Conservation (phyloP, 2,329 filamentous ascomycete species). For the Endocalyx cinctus region DNA sequence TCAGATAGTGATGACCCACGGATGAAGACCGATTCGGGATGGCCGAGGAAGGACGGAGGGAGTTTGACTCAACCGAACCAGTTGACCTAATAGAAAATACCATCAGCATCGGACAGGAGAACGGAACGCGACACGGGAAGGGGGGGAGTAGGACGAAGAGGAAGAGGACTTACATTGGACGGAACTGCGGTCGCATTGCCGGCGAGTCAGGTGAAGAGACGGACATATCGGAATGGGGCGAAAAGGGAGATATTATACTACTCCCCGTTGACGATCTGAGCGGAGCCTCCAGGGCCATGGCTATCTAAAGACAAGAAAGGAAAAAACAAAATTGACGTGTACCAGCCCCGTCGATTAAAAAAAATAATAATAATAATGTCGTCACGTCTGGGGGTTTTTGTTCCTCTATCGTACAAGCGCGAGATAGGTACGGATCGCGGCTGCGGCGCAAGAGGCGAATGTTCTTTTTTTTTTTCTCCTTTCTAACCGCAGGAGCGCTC, state of each 20-base stretch:
- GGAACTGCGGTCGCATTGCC: conserved; percentile 42
- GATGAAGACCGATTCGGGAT: conserved; percentile 44
- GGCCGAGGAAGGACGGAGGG: conserved; percentile 48
- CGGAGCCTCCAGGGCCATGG: conserved; percentile 59
- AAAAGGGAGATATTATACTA: conserved; percentile 49
- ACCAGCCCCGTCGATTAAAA: no score
- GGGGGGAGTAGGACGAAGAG: neutral
- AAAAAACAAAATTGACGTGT: no score
- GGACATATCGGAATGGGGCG: conserved; percentile 51
- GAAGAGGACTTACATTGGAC: conserved; percentile 43
- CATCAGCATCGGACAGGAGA: conserved; percentile 1
- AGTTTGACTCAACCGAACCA: conserved; percentile 39
- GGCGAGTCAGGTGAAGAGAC: conserved; percentile 50
- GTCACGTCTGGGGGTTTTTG: no score
- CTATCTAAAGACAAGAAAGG: no score
- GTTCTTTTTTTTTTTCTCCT: no score
- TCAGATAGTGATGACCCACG: conserved; percentile 49
- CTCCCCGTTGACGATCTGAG: conserved; percentile 58
- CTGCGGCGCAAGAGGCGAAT: no score
- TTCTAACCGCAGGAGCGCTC: no score
- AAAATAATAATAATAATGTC: no score
- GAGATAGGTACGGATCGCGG: no score
- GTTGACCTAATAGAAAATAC: conserved; percentile 27
- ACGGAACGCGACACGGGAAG: no score
- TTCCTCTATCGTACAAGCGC: no score